phyloP scores from a whole-genome alignment of 129 eudicot genomes.

The Centrapalus pauciflorus region DNA sequence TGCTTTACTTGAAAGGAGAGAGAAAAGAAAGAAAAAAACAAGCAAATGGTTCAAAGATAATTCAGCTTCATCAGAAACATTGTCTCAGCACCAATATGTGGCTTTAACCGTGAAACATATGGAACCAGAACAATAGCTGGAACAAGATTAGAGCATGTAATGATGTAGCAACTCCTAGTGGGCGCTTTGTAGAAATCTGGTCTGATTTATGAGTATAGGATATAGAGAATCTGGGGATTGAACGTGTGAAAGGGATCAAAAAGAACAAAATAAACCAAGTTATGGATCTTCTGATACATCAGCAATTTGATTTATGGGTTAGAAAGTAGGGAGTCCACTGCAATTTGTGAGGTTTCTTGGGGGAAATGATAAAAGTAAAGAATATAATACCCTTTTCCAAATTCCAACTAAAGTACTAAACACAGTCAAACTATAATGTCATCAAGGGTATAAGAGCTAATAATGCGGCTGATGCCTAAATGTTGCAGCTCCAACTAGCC shows the following conservation, averaged over 20 bases:
- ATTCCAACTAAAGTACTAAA: too few species aligned
- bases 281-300: neutral
- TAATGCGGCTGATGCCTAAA: too few species aligned
- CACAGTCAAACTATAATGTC: neutral
- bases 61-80: neutral
- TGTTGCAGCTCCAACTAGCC: neutral
- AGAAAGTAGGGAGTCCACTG: neutral
- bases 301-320: neutral
- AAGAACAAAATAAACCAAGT: neutral
- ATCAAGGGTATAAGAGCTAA: neutral
- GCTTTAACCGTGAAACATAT: too few species aligned
- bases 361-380: neutral
- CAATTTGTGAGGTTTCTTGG: neutral
- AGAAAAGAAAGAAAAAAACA: neutral
- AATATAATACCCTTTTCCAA: neutral
- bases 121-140: too few species aligned
- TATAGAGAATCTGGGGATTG: neutral
- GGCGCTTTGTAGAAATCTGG: neutral
- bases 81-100: neutral
- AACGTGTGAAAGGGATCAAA: neutral
- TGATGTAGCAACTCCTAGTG: too few species aligned
- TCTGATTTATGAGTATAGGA: neutral
- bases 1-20: neutral
- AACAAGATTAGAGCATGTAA: too few species aligned
- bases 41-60: neutral